phyloP scores from a whole-genome alignment of 306 rosid species.

The Fragaria iinumae region DNA sequence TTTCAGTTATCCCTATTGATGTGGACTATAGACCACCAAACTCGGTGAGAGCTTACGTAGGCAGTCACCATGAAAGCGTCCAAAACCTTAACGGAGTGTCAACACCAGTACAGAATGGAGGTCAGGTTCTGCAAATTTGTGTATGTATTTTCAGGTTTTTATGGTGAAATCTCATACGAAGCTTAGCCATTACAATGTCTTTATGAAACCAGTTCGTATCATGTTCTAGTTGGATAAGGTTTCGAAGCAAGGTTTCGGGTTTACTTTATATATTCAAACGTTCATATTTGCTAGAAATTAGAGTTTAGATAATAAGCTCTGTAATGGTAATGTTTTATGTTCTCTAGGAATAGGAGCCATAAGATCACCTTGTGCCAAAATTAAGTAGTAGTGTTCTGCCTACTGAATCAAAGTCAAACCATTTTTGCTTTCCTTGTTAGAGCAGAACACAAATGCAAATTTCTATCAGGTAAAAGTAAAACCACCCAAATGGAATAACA shows the following conservation, averaged over 20 bases:
- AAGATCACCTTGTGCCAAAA: not conserved
- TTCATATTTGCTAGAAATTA: not conserved
- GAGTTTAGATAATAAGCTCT: not conserved
- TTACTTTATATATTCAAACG: not conserved
- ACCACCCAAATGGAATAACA: not conserved
- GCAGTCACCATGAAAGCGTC: slow-evolving; percentile 18
- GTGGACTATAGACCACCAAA: slow-evolving; percentile 28
- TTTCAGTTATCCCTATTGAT: slow-evolving; percentile 41
- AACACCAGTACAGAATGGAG: not conserved
- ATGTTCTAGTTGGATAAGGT: not conserved
- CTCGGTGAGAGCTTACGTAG: slow-evolving; percentile 16
- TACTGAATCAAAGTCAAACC: not conserved
- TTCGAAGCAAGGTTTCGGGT: not conserved
- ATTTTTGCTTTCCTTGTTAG: not conserved
- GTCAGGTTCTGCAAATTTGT: slow-evolving; percentile 3
- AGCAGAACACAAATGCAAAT: not conserved
- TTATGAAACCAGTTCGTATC: not conserved
- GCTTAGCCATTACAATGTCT: not conserved
- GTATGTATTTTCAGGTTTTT: not conserved
- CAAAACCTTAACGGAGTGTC: slow-evolving; percentile 9
- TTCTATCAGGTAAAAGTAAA: not conserved
- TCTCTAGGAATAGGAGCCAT: not conserved
- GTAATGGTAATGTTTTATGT: not conserved
- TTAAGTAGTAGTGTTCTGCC: not conserved
- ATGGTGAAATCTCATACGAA: not conserved